phyloP scores from a whole-genome alignment of 192 early-diverging fungal species.

The Thoreauomyces humboldtii region DNA sequence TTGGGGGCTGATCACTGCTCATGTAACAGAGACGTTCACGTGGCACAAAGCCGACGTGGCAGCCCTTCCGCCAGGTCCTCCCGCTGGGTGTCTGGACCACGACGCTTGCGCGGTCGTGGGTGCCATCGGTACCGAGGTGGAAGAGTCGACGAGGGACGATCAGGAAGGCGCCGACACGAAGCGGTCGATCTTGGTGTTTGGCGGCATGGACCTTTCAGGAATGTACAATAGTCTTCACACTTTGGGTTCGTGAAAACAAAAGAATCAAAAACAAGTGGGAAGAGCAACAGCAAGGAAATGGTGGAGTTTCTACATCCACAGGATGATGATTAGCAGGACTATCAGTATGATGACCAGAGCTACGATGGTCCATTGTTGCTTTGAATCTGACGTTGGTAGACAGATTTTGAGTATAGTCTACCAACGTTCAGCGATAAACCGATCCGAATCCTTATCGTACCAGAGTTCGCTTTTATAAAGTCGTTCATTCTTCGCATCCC shows the following conservation, averaged over 20 bases:
- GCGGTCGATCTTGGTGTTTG: constrained; percentile 26
- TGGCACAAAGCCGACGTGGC: constrained; percentile 22
- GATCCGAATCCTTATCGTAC: constrained; percentile 18
- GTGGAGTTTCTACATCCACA: too few relatives aligned
- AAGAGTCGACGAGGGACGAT: too few relatives aligned
- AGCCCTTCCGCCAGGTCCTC: constrained; percentile 17
- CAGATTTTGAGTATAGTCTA: not conserved
- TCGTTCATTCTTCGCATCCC: constrained; percentile 51
- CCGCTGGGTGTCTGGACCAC: constrained; percentile 17
- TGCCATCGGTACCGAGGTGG: too few relatives aligned
- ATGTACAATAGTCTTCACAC: constrained; percentile 30
- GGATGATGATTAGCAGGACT: constrained; percentile 44
- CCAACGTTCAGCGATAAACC: not conserved
- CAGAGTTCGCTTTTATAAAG: constrained; percentile 51
- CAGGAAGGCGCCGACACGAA: too few relatives aligned
- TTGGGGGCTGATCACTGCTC: not conserved
- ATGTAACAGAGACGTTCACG: not conserved
- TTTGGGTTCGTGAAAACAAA: constrained; percentile 12
- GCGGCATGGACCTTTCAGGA: constrained; percentile 28
- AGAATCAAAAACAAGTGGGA: too few relatives aligned
- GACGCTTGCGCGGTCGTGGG: constrained; percentile 19
- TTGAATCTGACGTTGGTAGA: constrained; percentile 28
- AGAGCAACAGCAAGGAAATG: too few relatives aligned
- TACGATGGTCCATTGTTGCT: constrained; percentile 50
- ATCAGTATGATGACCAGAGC: constrained; percentile 44